phyloP scores from a whole-genome alignment of 1,284 basidiomycete genomes.

The Macrocystidia cucumis region DNA sequence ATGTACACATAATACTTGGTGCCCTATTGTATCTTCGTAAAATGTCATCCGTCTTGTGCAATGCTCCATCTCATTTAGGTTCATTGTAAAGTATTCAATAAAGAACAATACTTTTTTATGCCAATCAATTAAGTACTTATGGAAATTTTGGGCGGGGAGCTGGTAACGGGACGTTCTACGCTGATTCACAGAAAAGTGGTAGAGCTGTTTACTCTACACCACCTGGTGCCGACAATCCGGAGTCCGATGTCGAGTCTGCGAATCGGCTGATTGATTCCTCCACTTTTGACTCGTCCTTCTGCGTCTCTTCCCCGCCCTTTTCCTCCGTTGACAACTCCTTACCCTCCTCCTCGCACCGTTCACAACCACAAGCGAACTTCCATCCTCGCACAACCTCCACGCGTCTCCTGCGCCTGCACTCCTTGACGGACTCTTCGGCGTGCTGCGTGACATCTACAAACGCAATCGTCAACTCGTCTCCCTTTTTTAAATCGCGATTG shows the following conservation, averaged over 20 bases:
- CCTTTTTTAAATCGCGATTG: constrained; percentile 52
- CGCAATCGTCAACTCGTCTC: constrained; percentile 67
- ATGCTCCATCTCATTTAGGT: too few relatives aligned
- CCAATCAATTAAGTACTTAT: not conserved
- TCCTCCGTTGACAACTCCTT: constrained; percentile 24
- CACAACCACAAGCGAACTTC: constrained; percentile 68
- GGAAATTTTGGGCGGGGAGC: not conserved
- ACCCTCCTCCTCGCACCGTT: constrained; percentile 51
- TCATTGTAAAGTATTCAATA: too few relatives aligned
- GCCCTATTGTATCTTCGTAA: too few relatives aligned
- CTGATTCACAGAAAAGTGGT: not conserved
- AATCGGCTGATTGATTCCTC: constrained; percentile 24
- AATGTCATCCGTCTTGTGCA: too few relatives aligned
- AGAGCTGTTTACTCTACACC: not conserved
- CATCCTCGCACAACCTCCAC: constrained; percentile 72
- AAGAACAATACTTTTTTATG: too few relatives aligned
- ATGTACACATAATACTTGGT: too few relatives aligned
- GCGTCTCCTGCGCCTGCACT: constrained; percentile 56
- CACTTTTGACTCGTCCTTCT: constrained; percentile 52
- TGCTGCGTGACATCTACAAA: constrained; percentile 61
- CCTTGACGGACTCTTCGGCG: constrained; percentile 39
- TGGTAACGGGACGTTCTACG: too few relatives aligned
- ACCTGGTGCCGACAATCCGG: not conserved
- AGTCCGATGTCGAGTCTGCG: constrained; percentile 1
- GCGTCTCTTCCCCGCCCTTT: constrained; percentile 25